These are phyloP conservation scores for Starmerella gropengiesseri DNA, from an alignment of 805 yeast species.

Conservation along the genomic window DNA sequence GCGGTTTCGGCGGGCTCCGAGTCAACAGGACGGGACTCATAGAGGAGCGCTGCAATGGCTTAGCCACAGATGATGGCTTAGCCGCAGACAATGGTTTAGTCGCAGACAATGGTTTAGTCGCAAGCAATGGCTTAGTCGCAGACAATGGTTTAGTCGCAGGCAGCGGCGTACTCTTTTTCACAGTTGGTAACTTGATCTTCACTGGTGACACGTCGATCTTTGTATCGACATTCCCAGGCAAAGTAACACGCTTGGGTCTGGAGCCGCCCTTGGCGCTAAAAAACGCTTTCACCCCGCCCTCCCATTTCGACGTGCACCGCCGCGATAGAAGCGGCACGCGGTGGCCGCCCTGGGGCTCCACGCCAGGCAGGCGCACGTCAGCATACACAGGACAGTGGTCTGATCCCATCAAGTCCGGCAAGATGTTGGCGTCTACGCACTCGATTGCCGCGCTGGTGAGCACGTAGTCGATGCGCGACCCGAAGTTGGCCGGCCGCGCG, in stretches of 20 bases:
- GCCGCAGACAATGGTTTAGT: too few relatives aligned
- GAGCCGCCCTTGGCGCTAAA: not conserved
- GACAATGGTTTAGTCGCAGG: too few relatives aligned
- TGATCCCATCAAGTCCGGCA: constrained; percentile 67
- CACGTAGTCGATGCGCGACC: constrained; percentile 79
- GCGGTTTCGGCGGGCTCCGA: too few relatives aligned
- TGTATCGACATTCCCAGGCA: too few relatives aligned
- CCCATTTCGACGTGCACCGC: constrained; percentile 5
- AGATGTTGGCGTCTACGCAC: constrained; percentile 42
- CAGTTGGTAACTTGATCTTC: not conserved
- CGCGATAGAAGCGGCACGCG: constrained; percentile 11
- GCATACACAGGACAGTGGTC: constrained; percentile 89
- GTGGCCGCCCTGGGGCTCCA: constrained; percentile 7
- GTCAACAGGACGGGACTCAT: too few relatives aligned
- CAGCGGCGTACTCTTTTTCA: not conserved
- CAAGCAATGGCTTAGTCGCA: too few relatives aligned
- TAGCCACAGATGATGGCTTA: too few relatives aligned
- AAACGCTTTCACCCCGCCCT: constrained; percentile 5
- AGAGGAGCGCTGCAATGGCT: too few relatives aligned
- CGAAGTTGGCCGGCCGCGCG: constrained; percentile 70
- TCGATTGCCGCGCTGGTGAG: constrained; percentile 37
- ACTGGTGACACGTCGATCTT: too few relatives aligned
- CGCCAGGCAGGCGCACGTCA: constrained; percentile 38
- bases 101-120: too few relatives aligned
- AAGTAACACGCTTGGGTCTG: too few relatives aligned